Evolutionary conservation across 768 basidiomycete genomes (phyloP).

Genomic region (Leccinum incarnatum): DNA sequence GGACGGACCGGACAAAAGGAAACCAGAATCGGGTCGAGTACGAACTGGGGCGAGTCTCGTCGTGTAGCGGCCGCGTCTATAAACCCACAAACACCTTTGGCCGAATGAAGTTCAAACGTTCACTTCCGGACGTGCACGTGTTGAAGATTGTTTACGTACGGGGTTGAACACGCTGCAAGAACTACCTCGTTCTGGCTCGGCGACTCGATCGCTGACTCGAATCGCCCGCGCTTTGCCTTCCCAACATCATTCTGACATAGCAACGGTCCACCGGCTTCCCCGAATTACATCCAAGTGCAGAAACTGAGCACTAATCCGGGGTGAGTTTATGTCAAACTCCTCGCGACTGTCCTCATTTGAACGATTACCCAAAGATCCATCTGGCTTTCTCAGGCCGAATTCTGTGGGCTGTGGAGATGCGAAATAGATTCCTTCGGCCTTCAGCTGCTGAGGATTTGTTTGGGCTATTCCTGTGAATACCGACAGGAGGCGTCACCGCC

Average conservation of each 20-base stretch:
- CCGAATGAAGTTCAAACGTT: conserved; percentile 11
- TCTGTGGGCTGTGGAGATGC: conserved; percentile 24
- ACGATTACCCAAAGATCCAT: conserved; percentile 17
- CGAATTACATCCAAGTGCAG: conserved; percentile 11
- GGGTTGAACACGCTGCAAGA: conserved; percentile 21
- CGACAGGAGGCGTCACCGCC: conserved; percentile 17
- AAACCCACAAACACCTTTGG: conserved; percentile 11
- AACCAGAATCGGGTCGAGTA: conserved; percentile 3
- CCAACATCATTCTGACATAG: conserved; percentile 20
- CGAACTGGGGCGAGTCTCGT: conserved; percentile 18
- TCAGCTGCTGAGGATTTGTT: conserved; percentile 13
- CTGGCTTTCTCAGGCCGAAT: conserved; percentile 22
- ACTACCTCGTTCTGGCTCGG: conserved; percentile 25
- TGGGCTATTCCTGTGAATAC: conserved; percentile 19
- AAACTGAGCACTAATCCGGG: conserved; percentile 11
- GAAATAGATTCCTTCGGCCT: conserved; percentile 23
- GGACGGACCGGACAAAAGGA: conserved; percentile 13
- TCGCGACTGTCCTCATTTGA: conserved; percentile 14
- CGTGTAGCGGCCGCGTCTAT: conserved; percentile 13
- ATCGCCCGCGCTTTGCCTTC: conserved; percentile 14
- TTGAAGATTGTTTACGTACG: conserved; percentile 26
- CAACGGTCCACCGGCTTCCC: conserved; percentile 21
- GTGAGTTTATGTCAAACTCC: conserved; percentile 24
- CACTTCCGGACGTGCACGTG: conserved; percentile 30
- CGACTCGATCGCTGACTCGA: conserved; percentile 27